phyloP scores from a whole-genome alignment of 2,329 filamentous ascomycete genomes.

The Penicillium sp. region DNA sequence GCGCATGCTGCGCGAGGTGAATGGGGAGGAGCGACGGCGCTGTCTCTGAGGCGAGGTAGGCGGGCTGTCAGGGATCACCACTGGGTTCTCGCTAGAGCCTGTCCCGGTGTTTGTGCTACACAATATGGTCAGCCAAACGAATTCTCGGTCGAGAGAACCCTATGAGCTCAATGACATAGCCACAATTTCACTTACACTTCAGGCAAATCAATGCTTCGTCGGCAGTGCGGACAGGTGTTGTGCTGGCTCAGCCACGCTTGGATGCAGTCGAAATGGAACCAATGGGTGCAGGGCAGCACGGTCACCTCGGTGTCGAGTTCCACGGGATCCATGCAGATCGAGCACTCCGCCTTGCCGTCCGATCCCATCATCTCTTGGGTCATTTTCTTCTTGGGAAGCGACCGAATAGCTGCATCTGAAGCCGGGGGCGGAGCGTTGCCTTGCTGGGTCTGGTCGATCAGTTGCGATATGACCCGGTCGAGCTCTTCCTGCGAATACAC shows the following conservation, averaged over 20 bases:
- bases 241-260: constrained; percentile 84
- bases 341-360: constrained; percentile 77
- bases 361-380: constrained; percentile 69
- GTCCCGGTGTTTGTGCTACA: constrained; percentile 22
- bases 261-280: constrained; percentile 87
- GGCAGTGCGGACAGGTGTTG: constrained; percentile 77
- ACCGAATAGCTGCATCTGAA: constrained; percentile 71
- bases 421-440: constrained; percentile 83
- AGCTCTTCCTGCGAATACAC: constrained; percentile 90
- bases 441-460: constrained; percentile 79
- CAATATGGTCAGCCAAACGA: constrained; percentile 12
- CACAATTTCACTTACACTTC: constrained; percentile 28
- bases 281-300: constrained; percentile 83
- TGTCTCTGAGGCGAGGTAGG: constrained; percentile 11
- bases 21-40: constrained; percentile 19
- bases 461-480: constrained; percentile 80
- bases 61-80: constrained; percentile 24
- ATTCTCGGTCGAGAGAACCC: constrained; percentile 1
- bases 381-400: constrained; percentile 71
- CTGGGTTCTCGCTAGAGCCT: constrained; percentile 28
- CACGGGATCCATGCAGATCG: constrained; percentile 91
- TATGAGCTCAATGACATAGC: constrained; percentile 11
- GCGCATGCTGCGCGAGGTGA: constrained; percentile 14
- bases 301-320: constrained; percentile 73
- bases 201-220: constrained; percentile 42